Base-by-base conservation (phyloP, 495 filamentous ascomycete species). In the Poronia punctata region DNA sequence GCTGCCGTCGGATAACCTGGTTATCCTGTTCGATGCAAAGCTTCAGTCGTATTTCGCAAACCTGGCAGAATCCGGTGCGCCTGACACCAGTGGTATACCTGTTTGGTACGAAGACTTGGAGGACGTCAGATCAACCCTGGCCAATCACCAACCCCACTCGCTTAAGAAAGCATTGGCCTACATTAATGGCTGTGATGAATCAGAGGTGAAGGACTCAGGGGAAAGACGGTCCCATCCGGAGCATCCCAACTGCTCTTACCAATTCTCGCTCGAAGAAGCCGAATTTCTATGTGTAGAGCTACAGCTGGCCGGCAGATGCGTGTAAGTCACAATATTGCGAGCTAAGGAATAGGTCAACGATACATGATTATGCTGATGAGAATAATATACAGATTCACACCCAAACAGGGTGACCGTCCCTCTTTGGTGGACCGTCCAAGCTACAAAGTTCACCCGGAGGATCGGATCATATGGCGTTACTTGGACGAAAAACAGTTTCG, bases 391-490 rank as follows among this genome's bases (percentile, higher is more conserved):
- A 58, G 51, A 2, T 46, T 38, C 12, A 8, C 10, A 14, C 23
- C 31, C 9, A 24, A 20, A 43, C 14, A 21, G 5, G 21, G 11
- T 3, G 22, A 3, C 12, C 17, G 23, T 35, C 25, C 43, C 29
- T 23, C 43, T 22, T 40, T 15, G 22, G 30, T 58, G 20, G 24
- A 10, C 18, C 46, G 52, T 9, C 55, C 55, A 15, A 10, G 5
- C 2, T 58, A 58, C 32, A 30, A 22, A 3, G 8, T 56, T 10
- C 49, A 55, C 16, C 55, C 55, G 5, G 55, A 58, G 30, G 38
- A 58, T 18, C 55, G 52, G 30, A 34, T 58, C 12, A 16, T 10
- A 10, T 58, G 55, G 55, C 55, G 55, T 12, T 43, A 55, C 27
- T 3, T 7, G 11, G 20, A 35, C 17, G 0, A 9, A n/a, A 0